A percentile compares a stretch with the other conserved stretches of the same genome.
These are phyloP conservation scores for Lactuca sativa DNA, from an alignment of 129 eudicot species.

Conservation along the genomic window DNA sequence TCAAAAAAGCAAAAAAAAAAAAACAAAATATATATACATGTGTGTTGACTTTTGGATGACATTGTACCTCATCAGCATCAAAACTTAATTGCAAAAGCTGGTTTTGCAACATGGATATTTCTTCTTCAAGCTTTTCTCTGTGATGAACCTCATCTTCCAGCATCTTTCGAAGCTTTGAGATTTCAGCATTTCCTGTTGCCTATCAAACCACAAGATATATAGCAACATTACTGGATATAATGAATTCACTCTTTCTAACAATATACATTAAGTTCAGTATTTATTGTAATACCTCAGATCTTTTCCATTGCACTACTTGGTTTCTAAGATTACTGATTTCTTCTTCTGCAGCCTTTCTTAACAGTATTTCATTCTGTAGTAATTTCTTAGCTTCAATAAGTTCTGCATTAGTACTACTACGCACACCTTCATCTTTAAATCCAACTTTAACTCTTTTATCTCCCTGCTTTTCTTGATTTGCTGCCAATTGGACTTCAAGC, in stretches of 20 bases:
- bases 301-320: slow-evolving; percentile 62
- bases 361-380: slow-evolving; percentile 63
- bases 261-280: too few species aligned
- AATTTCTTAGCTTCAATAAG: slow-evolving; percentile 58
- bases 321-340: slow-evolving; percentile 52
- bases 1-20: too few species aligned
- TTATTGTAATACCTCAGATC: slow-evolving; percentile 64
- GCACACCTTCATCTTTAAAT: slow-evolving; percentile 22
- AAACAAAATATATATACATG: too few species aligned
- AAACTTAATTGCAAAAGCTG: slow-evolving; percentile 81
- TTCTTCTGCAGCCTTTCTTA: slow-evolving; percentile 68
- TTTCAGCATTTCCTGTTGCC: slow-evolving; percentile 70
- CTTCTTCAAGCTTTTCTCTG: slow-evolving; percentile 79
- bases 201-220: slow-evolving; percentile 28
- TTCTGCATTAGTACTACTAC: slow-evolving; percentile 36
- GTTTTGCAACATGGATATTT: slow-evolving; percentile 64
- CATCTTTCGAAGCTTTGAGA: slow-evolving; percentile 59
- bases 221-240: neutral
- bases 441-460: slow-evolving; percentile 32
- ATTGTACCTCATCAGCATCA: slow-evolving; percentile 88
- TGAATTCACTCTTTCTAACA: too few species aligned
- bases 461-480: slow-evolving; percentile 42
- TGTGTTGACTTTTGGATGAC: neutral
- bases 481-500: slow-evolving; percentile 62
- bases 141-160: slow-evolving; percentile 63